Evolutionary conservation across 73 alveolate species (phyloP).

Genomic region (Paraurostyla sp.): DNA sequence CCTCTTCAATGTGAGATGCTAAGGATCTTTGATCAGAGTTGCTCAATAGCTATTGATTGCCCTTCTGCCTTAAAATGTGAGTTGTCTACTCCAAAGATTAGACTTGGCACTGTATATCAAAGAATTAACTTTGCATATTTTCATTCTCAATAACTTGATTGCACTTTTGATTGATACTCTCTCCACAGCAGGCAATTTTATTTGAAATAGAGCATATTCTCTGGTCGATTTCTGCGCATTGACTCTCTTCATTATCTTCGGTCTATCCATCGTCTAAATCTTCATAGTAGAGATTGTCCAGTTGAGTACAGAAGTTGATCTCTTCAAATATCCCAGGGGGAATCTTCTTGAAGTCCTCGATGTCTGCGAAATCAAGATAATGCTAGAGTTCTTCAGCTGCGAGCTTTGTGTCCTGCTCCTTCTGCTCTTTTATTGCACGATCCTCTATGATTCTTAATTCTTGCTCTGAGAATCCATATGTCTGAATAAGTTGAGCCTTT

Average conservation of each 20-base stretch:
- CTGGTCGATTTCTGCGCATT: constrained; percentile 15
- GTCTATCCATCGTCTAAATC: not conserved
- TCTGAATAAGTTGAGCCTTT: not conserved
- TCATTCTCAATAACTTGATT: no score
- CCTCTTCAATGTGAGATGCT: no score
- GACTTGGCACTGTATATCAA: no score
- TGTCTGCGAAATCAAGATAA: constrained; percentile 22
- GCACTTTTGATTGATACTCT: no score
- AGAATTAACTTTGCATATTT: no score
- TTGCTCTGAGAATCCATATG: constrained; percentile 5
- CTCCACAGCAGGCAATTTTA: no score
- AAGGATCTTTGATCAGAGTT: no score
- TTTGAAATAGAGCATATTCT: no score
- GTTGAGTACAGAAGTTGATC: constrained; percentile 9
- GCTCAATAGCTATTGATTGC: no score
- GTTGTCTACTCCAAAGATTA: no score
- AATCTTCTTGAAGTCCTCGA: not conserved
- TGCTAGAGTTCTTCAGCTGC: constrained; percentile 31
- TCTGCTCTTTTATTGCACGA: not conserved
- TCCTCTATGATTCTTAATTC: constrained; percentile 3
- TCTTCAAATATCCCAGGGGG: constrained; percentile 15
- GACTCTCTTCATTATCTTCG: constrained; percentile 34
- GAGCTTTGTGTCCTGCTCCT: constrained; percentile 28
- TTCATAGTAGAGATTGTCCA: not conserved
- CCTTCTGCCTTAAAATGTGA: no score